Percentiles rank a stretch among this genome's conserved stretches.
Conservation (phyloP, 371 early-diverging fungal genomes). For the Mucor sp. region DNA sequence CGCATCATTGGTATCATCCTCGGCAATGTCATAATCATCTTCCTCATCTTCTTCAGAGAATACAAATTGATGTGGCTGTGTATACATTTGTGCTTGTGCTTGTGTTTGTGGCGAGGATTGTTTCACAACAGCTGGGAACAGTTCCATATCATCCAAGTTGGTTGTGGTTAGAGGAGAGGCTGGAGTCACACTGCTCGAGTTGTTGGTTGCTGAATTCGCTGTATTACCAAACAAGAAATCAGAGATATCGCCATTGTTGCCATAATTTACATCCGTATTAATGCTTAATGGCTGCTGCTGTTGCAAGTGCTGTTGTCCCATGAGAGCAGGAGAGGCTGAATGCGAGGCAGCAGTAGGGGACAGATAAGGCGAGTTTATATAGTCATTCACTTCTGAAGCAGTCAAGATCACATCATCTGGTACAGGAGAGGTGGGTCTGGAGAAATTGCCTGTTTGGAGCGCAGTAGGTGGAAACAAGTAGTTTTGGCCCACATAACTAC, state of each 20-base stretch:
- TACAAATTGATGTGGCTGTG: not conserved
- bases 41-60: conserved; percentile 7
- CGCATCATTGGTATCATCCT: not conserved
- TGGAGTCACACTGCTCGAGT: not conserved
- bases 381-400: conserved; percentile 16
- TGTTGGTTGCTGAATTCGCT: not conserved
- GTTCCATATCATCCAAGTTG: conserved; percentile 9
- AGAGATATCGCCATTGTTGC: not conserved
- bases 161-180: conserved; percentile 4
- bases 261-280: not conserved
- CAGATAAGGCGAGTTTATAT: conserved; percentile 15
- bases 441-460: not conserved
- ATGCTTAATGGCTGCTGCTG: not conserved
- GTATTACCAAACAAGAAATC: conserved; percentile 8
- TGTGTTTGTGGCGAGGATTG: conserved; percentile 19
- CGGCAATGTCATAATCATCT: not conserved
- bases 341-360: not conserved
- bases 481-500: conserved; percentile 10
- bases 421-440: conserved; percentile 16
- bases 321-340: not conserved
- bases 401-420: conserved; percentile 28
- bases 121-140: conserved; percentile 13
- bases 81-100: not conserved
- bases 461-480: conserved; percentile 17
- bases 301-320: not conserved